These are phyloP conservation scores for Fomes fomentarius DNA, from an alignment of 1,284 basidiomycete species.

Conservation along the genomic window DNA sequence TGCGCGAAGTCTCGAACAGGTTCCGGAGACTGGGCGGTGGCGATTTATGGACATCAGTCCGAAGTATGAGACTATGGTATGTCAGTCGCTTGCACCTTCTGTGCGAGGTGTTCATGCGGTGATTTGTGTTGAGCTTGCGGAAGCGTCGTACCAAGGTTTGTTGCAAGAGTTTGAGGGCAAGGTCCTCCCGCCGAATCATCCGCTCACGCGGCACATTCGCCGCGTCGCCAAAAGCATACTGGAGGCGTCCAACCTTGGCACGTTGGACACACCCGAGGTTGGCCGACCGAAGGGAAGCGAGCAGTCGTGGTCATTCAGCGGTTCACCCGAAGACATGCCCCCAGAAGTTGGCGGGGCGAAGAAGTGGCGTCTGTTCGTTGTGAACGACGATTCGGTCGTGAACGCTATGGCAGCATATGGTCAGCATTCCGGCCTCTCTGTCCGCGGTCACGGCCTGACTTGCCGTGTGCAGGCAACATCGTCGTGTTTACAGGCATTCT, in stretches of 20 bases:
- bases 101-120: background rate
- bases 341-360: slow-evolving; percentile 34
- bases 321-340: slow-evolving; percentile 20
- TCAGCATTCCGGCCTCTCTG: too few species aligned
- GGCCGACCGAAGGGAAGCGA: slow-evolving; percentile 6
- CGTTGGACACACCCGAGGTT: slow-evolving; percentile 44
- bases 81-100: slow-evolving; percentile 22
- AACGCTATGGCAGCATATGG: slow-evolving; percentile 86
- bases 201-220: slow-evolving; percentile 66
- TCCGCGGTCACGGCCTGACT: too few species aligned
- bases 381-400: slow-evolving; percentile 72
- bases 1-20: slow-evolving; percentile 68
- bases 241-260: slow-evolving; percentile 71
- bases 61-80: slow-evolving; percentile 56
- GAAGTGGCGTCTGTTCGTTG: slow-evolving; percentile 82
- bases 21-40: slow-evolving; percentile 83
- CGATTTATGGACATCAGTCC: slow-evolving; percentile 82
- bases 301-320: slow-evolving; percentile 22
- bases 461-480: slow-evolving; percentile 58
- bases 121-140: slow-evolving; percentile 46
- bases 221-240: slow-evolving; percentile 78
- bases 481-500: slow-evolving; percentile 92
- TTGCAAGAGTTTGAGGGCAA: slow-evolving; percentile 56
- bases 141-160: slow-evolving; percentile 54
- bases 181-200: slow-evolving; percentile 74